Evolutionary conservation across 352 stramenopile species (phyloP).

Genomic region (Globisporangium cylindrosporum): DNA sequence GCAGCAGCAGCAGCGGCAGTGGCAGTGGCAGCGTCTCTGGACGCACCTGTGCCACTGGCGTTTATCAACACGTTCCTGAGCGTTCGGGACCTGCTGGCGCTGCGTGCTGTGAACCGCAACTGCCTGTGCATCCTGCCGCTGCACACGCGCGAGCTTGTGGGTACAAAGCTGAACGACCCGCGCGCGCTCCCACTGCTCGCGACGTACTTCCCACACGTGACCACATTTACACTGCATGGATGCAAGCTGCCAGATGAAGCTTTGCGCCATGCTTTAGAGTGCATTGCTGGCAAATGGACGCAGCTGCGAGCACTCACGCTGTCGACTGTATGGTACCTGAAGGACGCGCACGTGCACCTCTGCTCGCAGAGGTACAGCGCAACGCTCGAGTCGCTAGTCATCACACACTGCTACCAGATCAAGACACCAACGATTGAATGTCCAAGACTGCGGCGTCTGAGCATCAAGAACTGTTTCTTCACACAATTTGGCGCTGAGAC

Average conservation of each 20-base stretch:
- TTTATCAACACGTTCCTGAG: constrained; percentile 8
- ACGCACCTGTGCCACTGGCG: constrained; percentile 10
- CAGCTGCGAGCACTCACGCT: constrained; percentile 44
- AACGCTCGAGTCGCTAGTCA: constrained; percentile 40
- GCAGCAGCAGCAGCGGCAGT: neutral
- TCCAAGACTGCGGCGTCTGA: constrained; percentile 30
- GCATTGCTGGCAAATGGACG: neutral
- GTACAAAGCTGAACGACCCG: neutral
- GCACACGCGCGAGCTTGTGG: constrained; percentile 14
- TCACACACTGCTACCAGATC: constrained; percentile 62
- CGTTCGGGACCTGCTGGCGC: constrained; percentile 2
- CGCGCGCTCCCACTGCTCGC: constrained; percentile 10
- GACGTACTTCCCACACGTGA: constrained; percentile 15
- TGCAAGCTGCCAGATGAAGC: constrained; percentile 3
- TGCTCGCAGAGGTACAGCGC: constrained; percentile 27
- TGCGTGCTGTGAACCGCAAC: constrained; percentile 10
- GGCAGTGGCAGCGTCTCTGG: neutral
- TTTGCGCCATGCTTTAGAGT: neutral
- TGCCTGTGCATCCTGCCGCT: constrained; percentile 6
- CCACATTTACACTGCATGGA: constrained; percentile 1
- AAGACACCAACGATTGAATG: constrained; percentile 39
- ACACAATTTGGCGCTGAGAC: constrained; percentile 39
- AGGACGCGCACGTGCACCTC: constrained; percentile 41
- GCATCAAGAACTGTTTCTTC: constrained; percentile 46
- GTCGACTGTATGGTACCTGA: constrained; percentile 42